Evolutionary conservation across 768 basidiomycete species (phyloP).

Genomic region (Coprinopsis cinerea): DNA sequence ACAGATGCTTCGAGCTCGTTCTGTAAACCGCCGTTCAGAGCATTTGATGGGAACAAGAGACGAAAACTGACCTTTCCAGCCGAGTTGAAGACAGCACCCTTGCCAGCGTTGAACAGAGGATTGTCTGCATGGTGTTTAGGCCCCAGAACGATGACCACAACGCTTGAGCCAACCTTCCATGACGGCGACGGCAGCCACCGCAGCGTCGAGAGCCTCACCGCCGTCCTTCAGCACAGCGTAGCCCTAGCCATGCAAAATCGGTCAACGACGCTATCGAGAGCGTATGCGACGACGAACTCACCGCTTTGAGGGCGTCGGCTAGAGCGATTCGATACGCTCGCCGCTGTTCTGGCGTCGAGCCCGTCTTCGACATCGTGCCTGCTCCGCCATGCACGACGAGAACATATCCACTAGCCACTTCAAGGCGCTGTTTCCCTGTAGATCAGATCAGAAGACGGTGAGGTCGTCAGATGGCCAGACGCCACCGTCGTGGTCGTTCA

Average conservation of each 20-base stretch:
- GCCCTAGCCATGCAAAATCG: conserved; percentile 59
- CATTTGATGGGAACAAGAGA: background rate
- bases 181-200: conserved; percentile 62
- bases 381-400: too few species aligned
- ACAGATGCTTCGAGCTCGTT: conserved; percentile 79
- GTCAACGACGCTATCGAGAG: conserved; percentile 77
- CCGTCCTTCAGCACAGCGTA: conserved; percentile 56
- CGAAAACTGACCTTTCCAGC: conserved; percentile 57
- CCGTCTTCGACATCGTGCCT: background rate
- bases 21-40: conserved; percentile 27
- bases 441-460: too few species aligned
- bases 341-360: conserved; percentile 33
- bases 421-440: too few species aligned
- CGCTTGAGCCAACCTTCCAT: conserved; percentile 54
- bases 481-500: too few species aligned
- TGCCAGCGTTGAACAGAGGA: conserved; percentile 73
- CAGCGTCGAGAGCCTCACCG: conserved; percentile 82
- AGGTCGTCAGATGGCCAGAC: too few species aligned
- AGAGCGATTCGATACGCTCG: conserved; percentile 47
- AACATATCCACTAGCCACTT: too few species aligned
- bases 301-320: too few species aligned
- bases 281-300: conserved; percentile 66
- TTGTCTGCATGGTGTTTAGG: conserved; percentile 40
- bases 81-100: conserved; percentile 78
- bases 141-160: background rate